These are phyloP conservation scores for Malassezia psittaci DNA, from an alignment of 1,284 basidiomycete species.

Conservation along the genomic window DNA sequence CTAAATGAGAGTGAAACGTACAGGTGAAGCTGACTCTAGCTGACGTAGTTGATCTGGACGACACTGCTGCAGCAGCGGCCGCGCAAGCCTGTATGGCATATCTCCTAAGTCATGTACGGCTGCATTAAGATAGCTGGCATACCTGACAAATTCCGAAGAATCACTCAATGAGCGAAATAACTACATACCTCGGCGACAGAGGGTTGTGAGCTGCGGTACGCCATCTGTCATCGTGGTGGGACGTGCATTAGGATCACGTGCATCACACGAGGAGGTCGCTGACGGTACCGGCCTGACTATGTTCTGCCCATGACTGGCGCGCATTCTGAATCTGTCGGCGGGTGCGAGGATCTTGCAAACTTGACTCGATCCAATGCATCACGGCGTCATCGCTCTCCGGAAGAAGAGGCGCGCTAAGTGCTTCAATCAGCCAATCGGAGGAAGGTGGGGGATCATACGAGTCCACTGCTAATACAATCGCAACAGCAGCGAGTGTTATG, in stretches of 20 bases:
- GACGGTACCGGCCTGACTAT: background rate
- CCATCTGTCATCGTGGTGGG: slow-evolving; percentile 2
- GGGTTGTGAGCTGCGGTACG: slow-evolving; percentile 5
- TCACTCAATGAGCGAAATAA: slow-evolving; percentile 16
- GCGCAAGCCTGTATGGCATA: slow-evolving; percentile 36
- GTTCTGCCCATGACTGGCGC: background rate
- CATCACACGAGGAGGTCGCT: slow-evolving; percentile 5
- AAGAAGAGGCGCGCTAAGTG: slow-evolving; percentile 31
- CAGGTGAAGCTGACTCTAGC: slow-evolving; percentile 34
- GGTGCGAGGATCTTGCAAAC: slow-evolving; percentile 9
- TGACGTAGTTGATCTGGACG: slow-evolving; percentile 32
- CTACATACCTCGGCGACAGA: slow-evolving; percentile 15
- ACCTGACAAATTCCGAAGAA: slow-evolving; percentile 26
- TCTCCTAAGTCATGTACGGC: slow-evolving; percentile 37
- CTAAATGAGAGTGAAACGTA: slow-evolving; percentile 6
- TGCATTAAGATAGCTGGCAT: background rate
- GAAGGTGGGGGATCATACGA: background rate
- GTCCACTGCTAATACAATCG: slow-evolving; percentile 73
- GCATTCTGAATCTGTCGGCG: background rate
- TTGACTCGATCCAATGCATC: slow-evolving; percentile 29
- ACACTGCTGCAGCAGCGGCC: slow-evolving; percentile 34
- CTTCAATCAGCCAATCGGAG: slow-evolving; percentile 10
- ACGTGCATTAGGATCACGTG: slow-evolving; percentile 1
- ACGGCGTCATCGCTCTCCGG: slow-evolving; percentile 37
- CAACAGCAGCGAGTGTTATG: slow-evolving; percentile 71